Evolutionary conservation across 805 yeast genomes (phyloP).

Genomic region (Metahyphopichia silvanorum): DNA sequence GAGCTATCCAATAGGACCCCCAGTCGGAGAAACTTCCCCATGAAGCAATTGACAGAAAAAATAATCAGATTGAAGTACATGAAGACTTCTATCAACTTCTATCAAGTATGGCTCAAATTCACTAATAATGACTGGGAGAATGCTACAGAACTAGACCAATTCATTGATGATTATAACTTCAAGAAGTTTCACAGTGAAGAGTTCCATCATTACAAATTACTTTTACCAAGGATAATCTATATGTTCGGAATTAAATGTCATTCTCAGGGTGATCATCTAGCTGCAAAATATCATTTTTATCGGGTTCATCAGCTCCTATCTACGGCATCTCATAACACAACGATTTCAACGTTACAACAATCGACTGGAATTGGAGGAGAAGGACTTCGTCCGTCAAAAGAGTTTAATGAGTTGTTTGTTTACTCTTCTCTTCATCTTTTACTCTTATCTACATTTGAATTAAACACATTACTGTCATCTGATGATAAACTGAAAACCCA

Average conservation of each 20-base stretch:
- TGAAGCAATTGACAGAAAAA: constrained; percentile 17
- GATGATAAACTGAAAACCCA: constrained; percentile 3
- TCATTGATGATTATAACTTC: constrained; percentile 33
- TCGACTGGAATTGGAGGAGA: constrained; percentile 24
- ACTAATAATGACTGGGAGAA: constrained; percentile 20
- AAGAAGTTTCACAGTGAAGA: constrained; percentile 39
- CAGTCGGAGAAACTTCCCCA: constrained; percentile 11
- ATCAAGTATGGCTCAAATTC: constrained; percentile 36
- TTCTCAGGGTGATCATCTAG: constrained; percentile 26
- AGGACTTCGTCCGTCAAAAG: constrained; percentile 10
- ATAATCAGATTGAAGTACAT: constrained; percentile 26
- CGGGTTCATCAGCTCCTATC: constrained; percentile 27
- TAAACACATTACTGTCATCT: constrained; percentile 2
- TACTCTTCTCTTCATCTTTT: constrained; percentile 27
- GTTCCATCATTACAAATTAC: constrained; percentile 27
- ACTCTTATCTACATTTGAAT: constrained; percentile 21
- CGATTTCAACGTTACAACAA: constrained; percentile 11
- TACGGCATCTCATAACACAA: constrained; percentile 2
- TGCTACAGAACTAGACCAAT: constrained; percentile 23
- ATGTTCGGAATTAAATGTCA: constrained; percentile 41
- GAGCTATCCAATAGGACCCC: constrained; percentile 7
- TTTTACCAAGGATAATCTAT: constrained; percentile 37
- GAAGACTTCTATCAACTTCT: constrained; percentile 26
- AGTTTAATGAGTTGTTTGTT: constrained; percentile 25
- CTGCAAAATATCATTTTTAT: constrained; percentile 38